These are phyloP conservation scores for Leccinum subgranulosum DNA, from an alignment of 768 basidiomycete genomes.

Conservation along the genomic window DNA sequence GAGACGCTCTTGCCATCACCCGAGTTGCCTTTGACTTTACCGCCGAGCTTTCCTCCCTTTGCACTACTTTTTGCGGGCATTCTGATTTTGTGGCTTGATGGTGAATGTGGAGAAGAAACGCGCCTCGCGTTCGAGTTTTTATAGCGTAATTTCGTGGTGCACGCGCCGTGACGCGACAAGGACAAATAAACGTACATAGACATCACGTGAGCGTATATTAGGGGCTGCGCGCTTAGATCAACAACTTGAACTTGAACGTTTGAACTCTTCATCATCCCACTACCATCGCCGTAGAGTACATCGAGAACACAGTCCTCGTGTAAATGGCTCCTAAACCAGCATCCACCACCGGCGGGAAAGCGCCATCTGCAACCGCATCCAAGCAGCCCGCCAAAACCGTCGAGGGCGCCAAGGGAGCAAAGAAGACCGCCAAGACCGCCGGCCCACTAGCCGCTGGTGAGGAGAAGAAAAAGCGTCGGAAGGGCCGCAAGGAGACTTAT, in stretches of 20 bases:
- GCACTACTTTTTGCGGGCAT: constrained; percentile 31
- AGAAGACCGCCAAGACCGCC: constrained; percentile 62
- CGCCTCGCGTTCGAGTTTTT: constrained; percentile 11
- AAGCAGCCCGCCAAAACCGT: constrained; percentile 63
- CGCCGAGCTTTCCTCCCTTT: constrained; percentile 40
- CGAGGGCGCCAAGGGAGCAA: constrained; percentile 64
- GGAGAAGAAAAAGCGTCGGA: constrained; percentile 88
- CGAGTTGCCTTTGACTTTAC: constrained; percentile 49
- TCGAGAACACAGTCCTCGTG: background rate
- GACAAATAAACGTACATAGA: constrained; percentile 30
- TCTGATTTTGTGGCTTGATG: background rate
- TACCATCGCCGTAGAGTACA: background rate
- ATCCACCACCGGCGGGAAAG: constrained; percentile 68
- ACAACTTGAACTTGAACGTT: constrained; percentile 6
- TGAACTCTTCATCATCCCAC: constrained; percentile 15
- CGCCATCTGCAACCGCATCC: constrained; percentile 51
- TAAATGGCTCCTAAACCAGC: constrained; percentile 59
- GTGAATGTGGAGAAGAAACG: background rate
- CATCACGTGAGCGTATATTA: constrained; percentile 35
- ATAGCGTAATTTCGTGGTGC: constrained; percentile 20
- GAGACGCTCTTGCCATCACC: constrained; percentile 50
- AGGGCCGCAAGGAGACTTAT: constrained; percentile 87
- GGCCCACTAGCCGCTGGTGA: constrained; percentile 58
- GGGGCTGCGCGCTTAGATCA: constrained; percentile 20
- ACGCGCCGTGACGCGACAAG: constrained; percentile 39